Conservation (phyloP, 495 filamentous ascomycete genomes). For the Penicillium maclennaniae region DNA sequence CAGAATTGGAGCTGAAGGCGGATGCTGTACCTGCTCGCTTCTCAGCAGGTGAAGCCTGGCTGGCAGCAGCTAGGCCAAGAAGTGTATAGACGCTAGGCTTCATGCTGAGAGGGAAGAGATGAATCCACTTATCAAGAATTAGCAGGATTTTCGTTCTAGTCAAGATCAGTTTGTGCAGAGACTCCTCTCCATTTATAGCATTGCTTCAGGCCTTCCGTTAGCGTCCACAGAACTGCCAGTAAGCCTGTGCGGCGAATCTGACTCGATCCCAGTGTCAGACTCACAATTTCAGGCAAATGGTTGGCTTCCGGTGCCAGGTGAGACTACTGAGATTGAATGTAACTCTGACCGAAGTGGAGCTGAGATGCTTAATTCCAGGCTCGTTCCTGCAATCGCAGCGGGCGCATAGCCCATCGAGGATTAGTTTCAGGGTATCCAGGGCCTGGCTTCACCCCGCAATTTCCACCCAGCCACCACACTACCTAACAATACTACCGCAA, state of each 20-base stretch:
- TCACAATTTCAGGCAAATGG: background rate
- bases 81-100: slow-evolving; percentile 1
- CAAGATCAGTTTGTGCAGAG: background rate
- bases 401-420: background rate
- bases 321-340: background rate
- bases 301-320: background rate
- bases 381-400: background rate
- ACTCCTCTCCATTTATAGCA: background rate
- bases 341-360: background rate
- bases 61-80: slow-evolving; percentile 11
- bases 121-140: background rate
- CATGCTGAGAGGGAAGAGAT: background rate
- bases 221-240: background rate
- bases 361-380: background rate
- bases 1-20: slow-evolving; percentile 45
- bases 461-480: slow-evolving; percentile 5
- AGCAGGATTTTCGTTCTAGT: background rate
- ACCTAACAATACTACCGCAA: slow-evolving; percentile 9
- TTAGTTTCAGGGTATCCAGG: background rate
- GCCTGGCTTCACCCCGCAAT: slow-evolving; percentile 4
- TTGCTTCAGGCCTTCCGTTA: background rate
- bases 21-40: slow-evolving; percentile 23
- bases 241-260: background rate
- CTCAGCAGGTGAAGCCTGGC: slow-evolving; percentile 8
- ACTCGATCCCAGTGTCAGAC: background rate